phyloP scores from a whole-genome alignment of 2,329 filamentous ascomycete species.

The Trichophyton rubrum region DNA sequence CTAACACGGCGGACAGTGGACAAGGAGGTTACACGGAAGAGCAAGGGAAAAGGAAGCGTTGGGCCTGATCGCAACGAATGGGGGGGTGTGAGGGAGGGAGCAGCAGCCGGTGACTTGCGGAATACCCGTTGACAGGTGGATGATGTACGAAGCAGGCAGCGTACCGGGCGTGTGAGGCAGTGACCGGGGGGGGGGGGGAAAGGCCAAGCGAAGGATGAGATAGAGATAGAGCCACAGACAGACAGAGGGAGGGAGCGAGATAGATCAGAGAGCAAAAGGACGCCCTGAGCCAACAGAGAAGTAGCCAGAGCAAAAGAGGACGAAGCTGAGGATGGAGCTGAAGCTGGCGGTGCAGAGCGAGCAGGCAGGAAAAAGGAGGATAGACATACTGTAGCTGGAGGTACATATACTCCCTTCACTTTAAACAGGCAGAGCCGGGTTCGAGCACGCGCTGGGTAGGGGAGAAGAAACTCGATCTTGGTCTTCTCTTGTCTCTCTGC shows the following conservation, averaged over 20 bases:
- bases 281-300: too few species aligned
- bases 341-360: not conserved
- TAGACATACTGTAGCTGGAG: slow-evolving; percentile 4
- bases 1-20: not conserved
- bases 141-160: not conserved
- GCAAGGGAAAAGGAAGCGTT: slow-evolving; percentile 1
- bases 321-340: not conserved
- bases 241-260: too few species aligned
- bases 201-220: too few species aligned
- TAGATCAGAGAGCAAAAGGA: not conserved
- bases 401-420: not conserved
- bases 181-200: not conserved
- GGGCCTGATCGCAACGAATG: not conserved
- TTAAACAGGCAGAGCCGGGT: not conserved
- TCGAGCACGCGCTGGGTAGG: not conserved
- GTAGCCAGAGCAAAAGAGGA: not conserved
- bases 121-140: not conserved
- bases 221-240: not conserved
- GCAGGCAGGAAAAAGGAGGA: not conserved
- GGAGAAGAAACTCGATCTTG: not conserved
- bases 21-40: not conserved
- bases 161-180: slow-evolving; percentile 1
- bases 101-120: not conserved
- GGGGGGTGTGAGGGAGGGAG: not conserved
- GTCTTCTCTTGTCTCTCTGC: not conserved